Percentiles rank a stretch among this genome's conserved stretches.
These are phyloP conservation scores for Sporothrix luriei DNA, from an alignment of 2,329 filamentous ascomycete species.

Conservation along the genomic window DNA sequence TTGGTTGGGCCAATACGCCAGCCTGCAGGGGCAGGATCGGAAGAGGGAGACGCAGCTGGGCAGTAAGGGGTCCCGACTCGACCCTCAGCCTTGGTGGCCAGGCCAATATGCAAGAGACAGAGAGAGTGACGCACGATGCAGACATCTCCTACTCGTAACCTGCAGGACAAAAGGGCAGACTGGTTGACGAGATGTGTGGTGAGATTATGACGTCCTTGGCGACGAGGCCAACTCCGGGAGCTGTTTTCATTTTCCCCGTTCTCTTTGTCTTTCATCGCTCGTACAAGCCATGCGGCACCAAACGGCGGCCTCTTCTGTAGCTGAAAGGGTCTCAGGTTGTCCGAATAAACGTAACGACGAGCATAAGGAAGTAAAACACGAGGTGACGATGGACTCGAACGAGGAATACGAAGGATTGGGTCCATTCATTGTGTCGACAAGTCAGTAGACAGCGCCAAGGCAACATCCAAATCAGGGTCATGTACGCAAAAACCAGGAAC, in stretches of 20 bases:
- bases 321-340: neutral
- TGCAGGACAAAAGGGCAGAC: too few relatives aligned
- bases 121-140: neutral
- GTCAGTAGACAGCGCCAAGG: too few relatives aligned
- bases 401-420: slow-evolving; percentile 14
- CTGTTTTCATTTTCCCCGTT: too few relatives aligned
- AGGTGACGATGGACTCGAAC: neutral
- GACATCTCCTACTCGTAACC: too few relatives aligned
- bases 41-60: neutral
- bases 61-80: neutral
- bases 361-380: neutral
- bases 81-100: neutral
- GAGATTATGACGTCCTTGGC: too few relatives aligned
- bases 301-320: too few relatives aligned
- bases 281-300: too few relatives aligned
- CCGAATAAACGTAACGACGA: neutral
- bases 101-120: neutral
- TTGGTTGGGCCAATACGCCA: slow-evolving; percentile 1
- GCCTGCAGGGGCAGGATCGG: neutral
- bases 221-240: too few relatives aligned
- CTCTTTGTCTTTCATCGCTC: too few relatives aligned
- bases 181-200: too few relatives aligned
- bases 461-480: slow-evolving; percentile 3
- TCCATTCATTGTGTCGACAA: neutral
- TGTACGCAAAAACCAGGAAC: neutral